These are phyloP conservation scores for cucumber (Cucumis sativus) DNA, from an alignment of 306 rosid species.

Conservation along the genomic window DNA sequence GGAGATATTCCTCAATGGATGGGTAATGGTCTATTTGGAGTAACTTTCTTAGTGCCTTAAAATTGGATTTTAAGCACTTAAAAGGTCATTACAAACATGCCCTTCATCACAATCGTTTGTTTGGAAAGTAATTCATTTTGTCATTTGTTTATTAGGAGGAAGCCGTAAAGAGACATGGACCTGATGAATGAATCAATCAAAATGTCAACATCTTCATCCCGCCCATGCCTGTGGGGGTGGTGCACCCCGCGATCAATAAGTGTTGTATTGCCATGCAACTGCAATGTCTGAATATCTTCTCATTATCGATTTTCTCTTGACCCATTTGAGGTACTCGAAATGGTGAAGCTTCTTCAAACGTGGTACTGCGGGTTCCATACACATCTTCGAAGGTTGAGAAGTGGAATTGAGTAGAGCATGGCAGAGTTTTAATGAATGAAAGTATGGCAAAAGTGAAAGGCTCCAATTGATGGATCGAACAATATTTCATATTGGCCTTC, in stretches of 20 bases:
- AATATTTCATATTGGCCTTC: neutral
- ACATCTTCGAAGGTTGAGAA: neutral
- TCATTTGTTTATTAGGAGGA: neutral
- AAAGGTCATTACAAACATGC: neutral
- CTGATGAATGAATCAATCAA: neutral
- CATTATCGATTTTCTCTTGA: neutral
- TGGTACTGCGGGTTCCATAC: neutral
- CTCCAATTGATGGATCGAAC: neutral
- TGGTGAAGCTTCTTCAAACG: neutral
- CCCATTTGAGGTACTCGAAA: neutral
- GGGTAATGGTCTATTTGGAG: neutral
- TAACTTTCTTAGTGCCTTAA: too few species aligned
- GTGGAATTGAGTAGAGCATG: neutral
- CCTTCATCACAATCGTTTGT: too few species aligned
- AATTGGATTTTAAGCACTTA: neutral
- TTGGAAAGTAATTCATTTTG: neutral
- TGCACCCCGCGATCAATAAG: neutral
- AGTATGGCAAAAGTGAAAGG: neutral
- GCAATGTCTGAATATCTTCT: neutral
- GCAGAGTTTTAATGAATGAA: neutral
- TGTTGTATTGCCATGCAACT: neutral
- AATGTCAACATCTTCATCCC: neutral
- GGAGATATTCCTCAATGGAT: neutral
- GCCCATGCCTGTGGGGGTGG: neutral
- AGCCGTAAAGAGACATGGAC: neutral